Percentiles rank a stretch among this genome's conserved stretches.
Evolutionary conservation across 805 yeast genomes (phyloP).

Genomic region (Sugiyamaella boreocaroliniensis): DNA sequence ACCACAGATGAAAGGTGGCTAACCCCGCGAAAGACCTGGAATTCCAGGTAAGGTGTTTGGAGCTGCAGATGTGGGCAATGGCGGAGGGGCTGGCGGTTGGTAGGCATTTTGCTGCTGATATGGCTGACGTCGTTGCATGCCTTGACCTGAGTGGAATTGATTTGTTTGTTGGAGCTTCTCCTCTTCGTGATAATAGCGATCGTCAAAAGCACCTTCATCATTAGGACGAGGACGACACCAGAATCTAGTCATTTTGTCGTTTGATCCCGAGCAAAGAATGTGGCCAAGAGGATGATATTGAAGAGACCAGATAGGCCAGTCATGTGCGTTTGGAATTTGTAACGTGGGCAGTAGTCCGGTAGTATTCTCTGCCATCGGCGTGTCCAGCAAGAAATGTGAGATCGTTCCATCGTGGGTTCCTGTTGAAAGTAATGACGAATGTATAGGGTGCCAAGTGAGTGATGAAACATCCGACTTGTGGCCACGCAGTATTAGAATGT

Average conservation of each 20-base stretch:
- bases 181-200: slow-evolving; percentile 68
- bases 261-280: slow-evolving; percentile 82
- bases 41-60: slow-evolving; percentile 3
- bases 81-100: background rate
- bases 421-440: slow-evolving; percentile 67
- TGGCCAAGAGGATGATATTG: slow-evolving; percentile 96
- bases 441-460: slow-evolving; percentile 89
- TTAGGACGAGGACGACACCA: slow-evolving; percentile 93
- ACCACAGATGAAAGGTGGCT: too few relatives aligned
- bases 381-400: slow-evolving; percentile 63
- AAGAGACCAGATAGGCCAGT: slow-evolving; percentile 80
- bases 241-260: slow-evolving; percentile 85
- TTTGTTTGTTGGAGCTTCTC: slow-evolving; percentile 13
- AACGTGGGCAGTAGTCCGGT: slow-evolving; percentile 21
- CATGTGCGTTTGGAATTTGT: slow-evolving; percentile 84
- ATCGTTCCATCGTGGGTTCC: slow-evolving; percentile 90
- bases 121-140: background rate
- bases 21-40: slow-evolving; percentile 3
- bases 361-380: slow-evolving; percentile 25
- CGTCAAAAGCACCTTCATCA: slow-evolving; percentile 76
- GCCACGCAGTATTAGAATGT: slow-evolving; percentile 64
- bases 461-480: slow-evolving; percentile 80
- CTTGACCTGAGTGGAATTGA: background rate
- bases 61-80: background rate
- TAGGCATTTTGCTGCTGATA: background rate